Conservation (phyloP, 768 basidiomycete genomes). For the Mycena capillaripes region DNA sequence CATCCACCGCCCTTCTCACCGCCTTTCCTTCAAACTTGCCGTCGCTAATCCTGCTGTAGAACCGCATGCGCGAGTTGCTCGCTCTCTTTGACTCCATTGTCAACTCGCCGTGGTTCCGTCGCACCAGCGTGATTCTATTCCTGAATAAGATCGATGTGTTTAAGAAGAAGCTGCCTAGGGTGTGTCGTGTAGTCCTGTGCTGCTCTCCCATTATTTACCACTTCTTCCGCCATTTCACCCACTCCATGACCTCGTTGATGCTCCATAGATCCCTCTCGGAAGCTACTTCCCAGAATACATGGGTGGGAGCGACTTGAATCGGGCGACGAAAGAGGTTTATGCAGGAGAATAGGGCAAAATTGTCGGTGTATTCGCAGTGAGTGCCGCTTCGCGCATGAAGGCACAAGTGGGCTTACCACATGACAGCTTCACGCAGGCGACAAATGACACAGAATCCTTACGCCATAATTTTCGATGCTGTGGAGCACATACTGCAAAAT, state of each 20-base stretch:
- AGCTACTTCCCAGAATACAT: conserved; percentile 65
- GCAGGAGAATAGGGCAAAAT: conserved; percentile 65
- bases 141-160: conserved; percentile 96
- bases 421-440: conserved; percentile 81
- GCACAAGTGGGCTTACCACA: conserved; percentile 41
- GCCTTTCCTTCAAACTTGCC: conserved; percentile 7
- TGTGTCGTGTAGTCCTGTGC: conserved; percentile 26
- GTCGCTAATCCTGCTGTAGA: conserved; percentile 55
- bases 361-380: conserved; percentile 75
- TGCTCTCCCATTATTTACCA: background rate
- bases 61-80: conserved; percentile 93
- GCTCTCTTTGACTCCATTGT: conserved; percentile 92
- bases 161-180: conserved; percentile 86
- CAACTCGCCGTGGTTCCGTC: conserved; percentile 93
- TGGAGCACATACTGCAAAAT: conserved; percentile 91
- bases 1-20: conserved; percentile 5
- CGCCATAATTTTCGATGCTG: conserved; percentile 82
- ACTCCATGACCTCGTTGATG: background rate
- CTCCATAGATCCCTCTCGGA: conserved; percentile 51
- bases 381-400: background rate
- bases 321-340: conserved; percentile 82
- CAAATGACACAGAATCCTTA: conserved; percentile 81
- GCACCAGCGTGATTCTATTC: conserved; percentile 92
- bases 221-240: conserved; percentile 4
- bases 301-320: conserved; percentile 75